Base-by-base conservation (phyloP, 768 basidiomycete species). In the Russula ochroleuca region DNA sequence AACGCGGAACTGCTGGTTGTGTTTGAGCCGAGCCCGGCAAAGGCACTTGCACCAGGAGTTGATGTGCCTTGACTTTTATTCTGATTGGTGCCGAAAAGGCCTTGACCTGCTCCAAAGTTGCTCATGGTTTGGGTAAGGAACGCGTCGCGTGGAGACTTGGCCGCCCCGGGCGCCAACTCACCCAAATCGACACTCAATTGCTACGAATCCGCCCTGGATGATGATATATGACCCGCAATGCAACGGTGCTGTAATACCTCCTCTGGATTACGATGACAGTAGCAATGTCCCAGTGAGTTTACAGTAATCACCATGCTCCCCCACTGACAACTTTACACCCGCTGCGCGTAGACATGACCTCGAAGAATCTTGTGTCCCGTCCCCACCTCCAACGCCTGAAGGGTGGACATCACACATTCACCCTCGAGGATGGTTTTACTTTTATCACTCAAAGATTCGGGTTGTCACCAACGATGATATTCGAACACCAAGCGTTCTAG, bases 391-490 rank as follows among this genome's bases (percentile, higher is more conserved):
- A 41, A 59, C 23, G 10, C 58, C 52, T 15, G 23, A 61, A 41
- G 64, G 59, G 9, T 64, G 63, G 59, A 19, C 40, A 5, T 25
- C 47, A 14, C 78, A 78, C 59, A 74, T 78, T 23, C 81, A 83
- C 51, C 73, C 72, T 23, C 70, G 80, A 75, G 82, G 83, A 28
- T 83, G 78, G 75, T 69, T 83, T 14, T 84, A 85, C 69, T 84
- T 82, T 70, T 71, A 73, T 63, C 79, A 80, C 65, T 66, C 73
- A 6, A 61, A 67, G 10, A 67, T 75, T n/a, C 76, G 75, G 57
- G 70, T 80, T 19, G 75, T 82, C 31, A 78, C 79, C 31, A 81
- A 82, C 66, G 80, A 82, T 57, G 82, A 85, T 64, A 74, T 83
- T 33, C 78, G 81, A 13, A 63, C 72, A n/a, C 76, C 75, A 9